phyloP scores from a whole-genome alignment of 2,329 filamentous ascomycete genomes.

The Diaporthe sp. region DNA sequence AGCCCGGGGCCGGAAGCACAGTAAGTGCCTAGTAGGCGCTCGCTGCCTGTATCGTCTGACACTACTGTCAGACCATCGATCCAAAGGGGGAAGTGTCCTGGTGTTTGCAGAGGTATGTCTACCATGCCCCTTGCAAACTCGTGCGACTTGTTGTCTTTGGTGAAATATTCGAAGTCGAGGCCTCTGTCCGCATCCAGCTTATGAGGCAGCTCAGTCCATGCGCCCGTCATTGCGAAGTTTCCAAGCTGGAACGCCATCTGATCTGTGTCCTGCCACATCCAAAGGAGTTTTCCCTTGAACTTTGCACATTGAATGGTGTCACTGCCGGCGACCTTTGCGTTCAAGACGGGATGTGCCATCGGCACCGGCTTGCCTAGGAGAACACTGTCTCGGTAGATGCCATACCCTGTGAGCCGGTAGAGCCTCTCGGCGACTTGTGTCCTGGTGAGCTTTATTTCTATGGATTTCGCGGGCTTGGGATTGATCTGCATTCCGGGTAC shows the following conservation, averaged over 20 bases:
- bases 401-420: conserved; percentile 37
- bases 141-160: conserved; percentile 20
- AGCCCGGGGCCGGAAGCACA: conserved; percentile 24
- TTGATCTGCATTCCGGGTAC: conserved; percentile 33
- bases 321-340: conserved; percentile 37
- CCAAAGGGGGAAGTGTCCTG: conserved; percentile 34
- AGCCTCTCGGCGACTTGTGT: conserved; percentile 36
- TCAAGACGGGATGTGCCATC: conserved; percentile 24
- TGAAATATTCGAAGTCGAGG: conserved; percentile 33
- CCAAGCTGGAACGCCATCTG: conserved; percentile 36
- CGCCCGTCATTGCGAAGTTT: conserved; percentile 38
- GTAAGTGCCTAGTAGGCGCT: conserved; percentile 34
- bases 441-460: conserved; percentile 37
- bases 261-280: conserved; percentile 41
- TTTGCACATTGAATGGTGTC: conserved; percentile 38
- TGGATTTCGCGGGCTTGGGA: conserved; percentile 8
- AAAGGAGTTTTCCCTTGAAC: conserved; percentile 33
- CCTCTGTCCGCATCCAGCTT: conserved; percentile 31
- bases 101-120: conserved; percentile 14
- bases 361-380: conserved; percentile 33
- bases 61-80: conserved; percentile 36
- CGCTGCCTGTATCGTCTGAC: conserved; percentile 13
- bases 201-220: conserved; percentile 33
- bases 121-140: conserved; percentile 35
- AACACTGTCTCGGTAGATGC: conserved; percentile 36